phyloP scores from a whole-genome alignment of 2,329 filamentous ascomycete genomes.

The Monosporascus ibericus region DNA sequence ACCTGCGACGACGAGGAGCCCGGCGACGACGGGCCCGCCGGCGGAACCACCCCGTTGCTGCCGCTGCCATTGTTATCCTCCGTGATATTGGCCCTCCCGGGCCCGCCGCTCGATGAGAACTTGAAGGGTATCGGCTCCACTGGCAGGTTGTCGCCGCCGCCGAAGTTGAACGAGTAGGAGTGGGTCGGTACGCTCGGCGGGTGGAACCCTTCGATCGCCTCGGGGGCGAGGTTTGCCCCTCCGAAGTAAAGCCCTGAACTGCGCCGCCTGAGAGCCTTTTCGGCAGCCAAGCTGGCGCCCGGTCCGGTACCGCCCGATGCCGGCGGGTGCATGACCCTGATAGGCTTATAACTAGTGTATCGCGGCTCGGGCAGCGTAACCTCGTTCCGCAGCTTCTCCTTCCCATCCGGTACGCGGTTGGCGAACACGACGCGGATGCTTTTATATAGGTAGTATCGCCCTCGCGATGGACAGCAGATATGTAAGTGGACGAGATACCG shows the following conservation, averaged over 20 bases:
- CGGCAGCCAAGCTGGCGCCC: conserved; percentile 47
- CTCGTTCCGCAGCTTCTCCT: conserved; percentile 87
- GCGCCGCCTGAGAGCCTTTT: conserved; percentile 53
- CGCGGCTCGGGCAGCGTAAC: conserved; percentile 82
- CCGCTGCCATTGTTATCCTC: conserved; percentile 26
- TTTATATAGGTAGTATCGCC: conserved; percentile 85
- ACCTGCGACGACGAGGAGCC: conserved; percentile 8
- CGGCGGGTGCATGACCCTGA: conserved; percentile 42
- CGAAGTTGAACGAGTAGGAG: conserved; percentile 19
- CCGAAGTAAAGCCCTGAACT: conserved; percentile 46
- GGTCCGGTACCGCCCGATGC: conserved; percentile 31
- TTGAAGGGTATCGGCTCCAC: conserved; percentile 49
- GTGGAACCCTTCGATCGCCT: conserved; percentile 27
- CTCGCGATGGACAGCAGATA: conserved; percentile 80
- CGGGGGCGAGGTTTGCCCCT: conserved; percentile 25
- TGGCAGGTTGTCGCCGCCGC: conserved; percentile 27
- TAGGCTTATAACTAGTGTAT: conserved; percentile 77
- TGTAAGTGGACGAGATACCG: conserved; percentile 90
- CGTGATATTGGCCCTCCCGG: conserved; percentile 17
- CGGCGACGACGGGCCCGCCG: conserved; percentile 19
- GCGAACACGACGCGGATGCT: conserved; percentile 92
- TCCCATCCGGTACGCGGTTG: conserved; percentile 90
- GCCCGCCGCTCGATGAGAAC: conserved; percentile 23
- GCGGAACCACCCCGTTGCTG: conserved; percentile 15
- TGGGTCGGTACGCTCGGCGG: conserved; percentile 15